Conservation (phyloP, 495 filamentous ascomycete genomes). For the Lasiosphaeria hispida region DNA sequence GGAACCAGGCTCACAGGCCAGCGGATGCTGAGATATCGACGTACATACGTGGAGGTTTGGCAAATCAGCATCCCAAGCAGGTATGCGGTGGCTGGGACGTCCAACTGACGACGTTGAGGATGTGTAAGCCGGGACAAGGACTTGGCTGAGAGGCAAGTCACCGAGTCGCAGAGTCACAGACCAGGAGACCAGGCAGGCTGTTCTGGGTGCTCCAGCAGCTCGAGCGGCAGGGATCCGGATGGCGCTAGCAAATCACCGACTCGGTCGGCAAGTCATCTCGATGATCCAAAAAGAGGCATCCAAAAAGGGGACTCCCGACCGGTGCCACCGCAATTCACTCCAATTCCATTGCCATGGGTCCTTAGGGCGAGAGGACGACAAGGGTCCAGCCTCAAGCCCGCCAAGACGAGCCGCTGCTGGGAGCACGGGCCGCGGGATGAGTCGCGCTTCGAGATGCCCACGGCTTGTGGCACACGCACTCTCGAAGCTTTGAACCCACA, state of each 20-base stretch:
- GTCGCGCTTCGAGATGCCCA: conserved; percentile 17
- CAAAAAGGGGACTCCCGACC: conserved; percentile 22
- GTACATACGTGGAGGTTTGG: too few species aligned
- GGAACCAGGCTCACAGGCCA: too few species aligned
- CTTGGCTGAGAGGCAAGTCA: background rate
- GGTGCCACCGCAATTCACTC: conserved; percentile 15
- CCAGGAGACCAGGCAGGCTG: background rate
- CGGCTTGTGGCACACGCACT: background rate
- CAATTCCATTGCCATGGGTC: conserved; percentile 27
- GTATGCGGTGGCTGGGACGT: too few species aligned
- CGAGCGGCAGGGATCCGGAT: background rate
- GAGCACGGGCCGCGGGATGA: conserved; percentile 24
- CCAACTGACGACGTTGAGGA: too few species aligned
- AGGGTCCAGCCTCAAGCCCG: conserved; percentile 9
- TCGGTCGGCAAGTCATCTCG: conserved; percentile 22
- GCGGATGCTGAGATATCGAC: too few species aligned
- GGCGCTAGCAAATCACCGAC: conserved; percentile 18
- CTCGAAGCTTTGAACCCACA: background rate
- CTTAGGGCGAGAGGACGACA: conserved; percentile 21
- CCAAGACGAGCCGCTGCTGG: background rate
- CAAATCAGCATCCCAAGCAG: too few species aligned
- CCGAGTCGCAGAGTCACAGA: background rate
- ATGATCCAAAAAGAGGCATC: conserved; percentile 15
- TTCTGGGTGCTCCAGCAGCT: background rate
- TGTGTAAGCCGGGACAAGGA: too few species aligned